These are phyloP conservation scores for Fusarium vanettenii DNA, from an alignment of 2,329 filamentous ascomycete genomes.

Conservation along the genomic window DNA sequence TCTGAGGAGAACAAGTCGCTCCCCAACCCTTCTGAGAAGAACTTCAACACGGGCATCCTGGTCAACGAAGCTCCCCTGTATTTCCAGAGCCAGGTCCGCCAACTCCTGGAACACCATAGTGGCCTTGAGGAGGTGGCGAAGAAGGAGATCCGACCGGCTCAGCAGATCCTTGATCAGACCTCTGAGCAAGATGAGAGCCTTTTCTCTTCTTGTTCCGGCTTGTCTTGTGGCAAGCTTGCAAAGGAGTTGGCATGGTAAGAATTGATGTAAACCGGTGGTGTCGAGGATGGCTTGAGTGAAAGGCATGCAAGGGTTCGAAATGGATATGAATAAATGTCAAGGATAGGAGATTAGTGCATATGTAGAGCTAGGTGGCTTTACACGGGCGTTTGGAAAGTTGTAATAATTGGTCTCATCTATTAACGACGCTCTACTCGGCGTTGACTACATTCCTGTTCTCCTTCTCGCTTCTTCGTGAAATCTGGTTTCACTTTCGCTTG, in stretches of 20 bases:
- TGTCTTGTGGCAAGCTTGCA: slow-evolving; percentile 23
- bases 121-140: slow-evolving; percentile 22
- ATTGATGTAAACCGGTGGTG: background rate
- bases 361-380: background rate
- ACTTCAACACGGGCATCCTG: slow-evolving; percentile 8
- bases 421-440: background rate
- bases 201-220: slow-evolving; percentile 25
- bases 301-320: background rate
- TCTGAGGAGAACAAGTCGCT: slow-evolving; percentile 23
- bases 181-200: slow-evolving; percentile 30
- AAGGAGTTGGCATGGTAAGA: slow-evolving; percentile 29
- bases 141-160: slow-evolving; percentile 30
- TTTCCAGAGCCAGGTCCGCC: slow-evolving; percentile 32
- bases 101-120: slow-evolving; percentile 31
- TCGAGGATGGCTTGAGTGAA: background rate
- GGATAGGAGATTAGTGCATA: background rate
- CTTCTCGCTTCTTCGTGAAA: background rate
- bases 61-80: slow-evolving; percentile 18
- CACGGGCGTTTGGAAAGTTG: background rate
- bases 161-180: slow-evolving; percentile 25
- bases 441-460: background rate
- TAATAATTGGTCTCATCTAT: background rate
- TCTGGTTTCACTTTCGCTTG: background rate
- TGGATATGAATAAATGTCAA: background rate
- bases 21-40: slow-evolving; percentile 14